Evolutionary conservation across 352 stramenopile genomes (phyloP).

Genomic region (Phytophthora syringae): DNA sequence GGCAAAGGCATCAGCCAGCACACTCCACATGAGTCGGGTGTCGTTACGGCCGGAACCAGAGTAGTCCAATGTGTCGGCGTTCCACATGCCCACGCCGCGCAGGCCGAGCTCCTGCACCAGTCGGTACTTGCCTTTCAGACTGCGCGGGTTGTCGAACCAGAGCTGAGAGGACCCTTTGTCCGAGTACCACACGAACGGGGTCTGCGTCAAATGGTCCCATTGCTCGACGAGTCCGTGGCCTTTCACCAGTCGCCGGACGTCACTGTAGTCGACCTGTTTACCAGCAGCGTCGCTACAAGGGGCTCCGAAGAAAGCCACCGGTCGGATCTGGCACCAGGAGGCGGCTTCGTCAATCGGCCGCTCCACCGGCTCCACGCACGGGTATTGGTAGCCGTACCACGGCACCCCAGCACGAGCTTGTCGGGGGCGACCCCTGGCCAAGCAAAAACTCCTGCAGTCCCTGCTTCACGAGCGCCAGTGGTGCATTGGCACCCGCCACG

Average conservation of each 20-base stretch:
- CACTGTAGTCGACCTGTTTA: slow-evolving; percentile 64
- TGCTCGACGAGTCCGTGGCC: slow-evolving; percentile 31
- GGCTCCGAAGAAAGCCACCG: slow-evolving; percentile 70
- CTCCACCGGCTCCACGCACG: slow-evolving; percentile 39
- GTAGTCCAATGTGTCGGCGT: slow-evolving; percentile 82
- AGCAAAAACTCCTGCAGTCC: slow-evolving; percentile 83
- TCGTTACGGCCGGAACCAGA: slow-evolving; percentile 42
- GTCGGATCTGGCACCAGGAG: slow-evolving; percentile 24
- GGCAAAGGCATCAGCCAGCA: slow-evolving; percentile 42
- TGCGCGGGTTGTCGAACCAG: slow-evolving; percentile 79
- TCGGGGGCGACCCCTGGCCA: slow-evolving; percentile 52
- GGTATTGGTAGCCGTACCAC: slow-evolving; percentile 93
- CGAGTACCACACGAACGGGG: slow-evolving; percentile 53
- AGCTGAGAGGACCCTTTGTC: slow-evolving; percentile 46
- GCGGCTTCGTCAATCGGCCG: slow-evolving; percentile 21
- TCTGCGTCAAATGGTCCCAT: slow-evolving; percentile 66
- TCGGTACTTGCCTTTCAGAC: slow-evolving; percentile 61
- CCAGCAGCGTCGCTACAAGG: slow-evolving; percentile 82
- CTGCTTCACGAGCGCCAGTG: slow-evolving; percentile 68
- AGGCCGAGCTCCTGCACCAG: slow-evolving; percentile 58
- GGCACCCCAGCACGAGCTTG: slow-evolving; percentile 90
- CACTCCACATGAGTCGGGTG: slow-evolving; percentile 61
- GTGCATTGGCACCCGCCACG: slow-evolving; percentile 86
- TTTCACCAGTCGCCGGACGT: slow-evolving; percentile 50
- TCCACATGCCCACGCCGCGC: slow-evolving; percentile 83